phyloP scores from a whole-genome alignment of 257 asterid species.

The Lycium barbarum region DNA sequence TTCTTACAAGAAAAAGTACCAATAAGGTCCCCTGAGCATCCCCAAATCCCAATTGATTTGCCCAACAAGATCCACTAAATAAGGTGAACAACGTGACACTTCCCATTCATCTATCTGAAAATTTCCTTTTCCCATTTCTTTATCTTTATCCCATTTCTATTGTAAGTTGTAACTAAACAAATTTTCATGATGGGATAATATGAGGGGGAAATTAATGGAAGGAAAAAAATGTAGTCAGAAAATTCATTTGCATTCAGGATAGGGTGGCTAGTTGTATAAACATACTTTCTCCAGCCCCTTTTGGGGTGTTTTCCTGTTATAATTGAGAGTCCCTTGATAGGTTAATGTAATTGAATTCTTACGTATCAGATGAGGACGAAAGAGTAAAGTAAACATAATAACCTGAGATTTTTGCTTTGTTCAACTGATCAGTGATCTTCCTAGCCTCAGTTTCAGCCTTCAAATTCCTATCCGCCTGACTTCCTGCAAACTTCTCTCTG shows the following conservation, averaged over 20 bases:
- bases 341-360: background rate
- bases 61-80: conserved; percentile 1
- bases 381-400: background rate
- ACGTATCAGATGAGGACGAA: background rate
- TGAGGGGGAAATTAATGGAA: background rate
- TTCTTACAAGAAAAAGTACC: background rate
- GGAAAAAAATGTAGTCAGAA: background rate
- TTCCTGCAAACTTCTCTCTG: conserved; percentile 79
- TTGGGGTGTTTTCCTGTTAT: background rate
- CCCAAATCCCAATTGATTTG: background rate
- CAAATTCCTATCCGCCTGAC: conserved; percentile 84
- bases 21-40: background rate
- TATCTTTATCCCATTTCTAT: background rate
- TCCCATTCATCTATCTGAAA: background rate
- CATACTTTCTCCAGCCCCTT: background rate
- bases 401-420: conserved; percentile 79
- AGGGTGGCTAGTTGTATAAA: background rate
- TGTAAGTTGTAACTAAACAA: background rate
- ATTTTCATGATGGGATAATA: too few relatives aligned
- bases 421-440: conserved; percentile 63
- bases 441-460: conserved; percentile 71
- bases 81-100: background rate
- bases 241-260: background rate
- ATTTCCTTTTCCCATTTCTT: background rate
- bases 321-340: background rate